Evolutionary conservation across 192 early-diverging fungal genomes (phyloP).

Genomic region (Piromyces finnis): DNA sequence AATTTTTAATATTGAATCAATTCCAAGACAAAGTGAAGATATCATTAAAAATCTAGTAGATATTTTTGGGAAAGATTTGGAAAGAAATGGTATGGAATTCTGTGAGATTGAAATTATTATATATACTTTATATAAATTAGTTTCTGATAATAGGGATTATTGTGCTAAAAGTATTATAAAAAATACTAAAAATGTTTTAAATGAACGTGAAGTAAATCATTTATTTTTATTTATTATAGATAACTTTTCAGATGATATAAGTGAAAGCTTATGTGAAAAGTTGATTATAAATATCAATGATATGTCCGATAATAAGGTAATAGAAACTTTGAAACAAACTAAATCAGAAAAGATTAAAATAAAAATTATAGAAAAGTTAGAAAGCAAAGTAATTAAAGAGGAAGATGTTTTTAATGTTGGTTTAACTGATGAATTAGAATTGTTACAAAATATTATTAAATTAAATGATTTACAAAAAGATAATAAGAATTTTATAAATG

Average conservation of each 20-base stretch:
- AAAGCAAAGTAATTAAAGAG: neutral
- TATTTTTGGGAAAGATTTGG: neutral
- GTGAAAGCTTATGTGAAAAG: neutral
- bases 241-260: neutral
- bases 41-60: neutral
- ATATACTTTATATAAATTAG: neutral
- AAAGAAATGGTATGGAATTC: neutral
- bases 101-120: neutral
- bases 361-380: neutral
- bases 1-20: neutral
- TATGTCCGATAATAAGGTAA: neutral
- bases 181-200: neutral
- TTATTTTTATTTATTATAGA: neutral
- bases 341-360: neutral
- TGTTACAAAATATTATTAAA: neutral
- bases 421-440: neutral
- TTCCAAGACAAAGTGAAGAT: neutral
- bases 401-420: neutral
- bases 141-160: neutral
- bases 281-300: neutral
- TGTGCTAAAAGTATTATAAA: neutral
- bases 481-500: neutral
- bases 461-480: neutral
- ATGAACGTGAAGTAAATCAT: neutral
- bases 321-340: neutral